A percentile compares a stretch with the other conserved stretches of the same genome.
Conservation (phyloP, 805 yeast species). For the Teunomyces aglyptinius region DNA sequence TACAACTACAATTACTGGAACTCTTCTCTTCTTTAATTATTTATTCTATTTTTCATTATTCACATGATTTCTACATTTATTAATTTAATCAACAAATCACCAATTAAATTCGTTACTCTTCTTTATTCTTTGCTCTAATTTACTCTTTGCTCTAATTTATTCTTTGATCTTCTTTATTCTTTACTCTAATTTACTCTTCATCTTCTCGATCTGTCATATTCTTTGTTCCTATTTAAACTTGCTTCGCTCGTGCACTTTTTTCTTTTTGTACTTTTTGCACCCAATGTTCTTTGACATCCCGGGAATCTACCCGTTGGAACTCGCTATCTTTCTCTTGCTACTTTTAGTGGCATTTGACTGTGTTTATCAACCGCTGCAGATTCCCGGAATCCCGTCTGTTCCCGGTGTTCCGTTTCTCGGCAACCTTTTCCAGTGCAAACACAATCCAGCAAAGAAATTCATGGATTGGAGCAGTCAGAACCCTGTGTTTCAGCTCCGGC, state of each 20-base stretch:
- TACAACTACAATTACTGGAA: too few species aligned
- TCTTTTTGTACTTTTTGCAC: slow-evolving; percentile 1
- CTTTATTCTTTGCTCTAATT: too few species aligned
- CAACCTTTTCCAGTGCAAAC: slow-evolving; percentile 40
- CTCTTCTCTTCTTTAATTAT: too few species aligned
- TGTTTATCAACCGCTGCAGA: slow-evolving; percentile 19
- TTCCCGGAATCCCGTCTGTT: slow-evolving; percentile 41
- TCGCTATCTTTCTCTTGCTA: background rate
- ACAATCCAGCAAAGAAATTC: slow-evolving; percentile 52
- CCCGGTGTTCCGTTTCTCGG: slow-evolving; percentile 55
- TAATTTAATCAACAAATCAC: too few species aligned
- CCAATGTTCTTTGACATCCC: slow-evolving; percentile 3
- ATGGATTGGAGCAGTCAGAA: slow-evolving; percentile 45
- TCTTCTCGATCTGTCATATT: too few species aligned
- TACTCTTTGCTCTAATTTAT: too few species aligned
- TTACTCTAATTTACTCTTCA: too few species aligned
- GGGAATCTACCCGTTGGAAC: background rate
- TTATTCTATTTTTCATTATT: too few species aligned
- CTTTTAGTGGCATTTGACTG: background rate
- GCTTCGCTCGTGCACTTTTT: background rate
- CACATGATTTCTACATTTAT: too few species aligned
- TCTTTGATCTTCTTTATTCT: too few species aligned
- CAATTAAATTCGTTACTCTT: too few species aligned
- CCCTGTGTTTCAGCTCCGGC: slow-evolving; percentile 57
- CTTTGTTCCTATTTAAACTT: too few species aligned